Evolutionary conservation across 2,329 filamentous ascomycete species (phyloP).

Genomic region (Botrytis galanthina): DNA sequence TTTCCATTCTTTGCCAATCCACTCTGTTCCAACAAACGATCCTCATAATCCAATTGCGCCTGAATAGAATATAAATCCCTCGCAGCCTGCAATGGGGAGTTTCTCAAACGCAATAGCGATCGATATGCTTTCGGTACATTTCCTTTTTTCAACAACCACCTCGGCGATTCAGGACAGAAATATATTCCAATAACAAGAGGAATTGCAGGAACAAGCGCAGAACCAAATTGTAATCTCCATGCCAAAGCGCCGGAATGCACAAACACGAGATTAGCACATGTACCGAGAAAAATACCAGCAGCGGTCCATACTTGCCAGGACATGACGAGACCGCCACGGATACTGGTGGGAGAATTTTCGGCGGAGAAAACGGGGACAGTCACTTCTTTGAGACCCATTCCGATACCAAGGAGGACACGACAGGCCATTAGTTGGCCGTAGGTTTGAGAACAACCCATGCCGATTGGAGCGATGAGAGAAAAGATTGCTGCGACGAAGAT

Average conservation of each 20-base stretch:
- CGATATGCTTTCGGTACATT: slow-evolving; percentile 53
- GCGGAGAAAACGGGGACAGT: slow-evolving; percentile 53
- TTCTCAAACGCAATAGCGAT: slow-evolving; percentile 56
- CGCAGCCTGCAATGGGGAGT: slow-evolving; percentile 58
- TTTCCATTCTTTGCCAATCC: slow-evolving; percentile 39
- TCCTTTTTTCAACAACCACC: slow-evolving; percentile 65
- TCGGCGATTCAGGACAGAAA: slow-evolving; percentile 63
- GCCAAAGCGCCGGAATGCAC: slow-evolving; percentile 56
- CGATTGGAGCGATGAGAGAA: slow-evolving; percentile 59
- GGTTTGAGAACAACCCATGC: slow-evolving; percentile 55
- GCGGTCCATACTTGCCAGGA: slow-evolving; percentile 53
- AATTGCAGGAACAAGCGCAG: slow-evolving; percentile 63
- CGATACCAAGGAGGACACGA: slow-evolving; percentile 57
- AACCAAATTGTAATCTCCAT: slow-evolving; percentile 64
- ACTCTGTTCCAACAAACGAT: slow-evolving; percentile 42
- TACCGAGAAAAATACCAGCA: slow-evolving; percentile 66
- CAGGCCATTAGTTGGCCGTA: slow-evolving; percentile 58
- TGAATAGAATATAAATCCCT: slow-evolving; percentile 63
- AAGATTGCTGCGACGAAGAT: slow-evolving; percentile 64
- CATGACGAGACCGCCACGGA: slow-evolving; percentile 57
- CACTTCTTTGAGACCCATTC: slow-evolving; percentile 58
- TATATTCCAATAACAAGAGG: slow-evolving; percentile 57
- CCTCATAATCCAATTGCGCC: slow-evolving; percentile 49
- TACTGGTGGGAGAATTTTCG: slow-evolving; percentile 52
- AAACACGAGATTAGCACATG: slow-evolving; percentile 62